phyloP scores from a whole-genome alignment of 2,329 filamentous ascomycete species.

The Penicillium sp. region DNA sequence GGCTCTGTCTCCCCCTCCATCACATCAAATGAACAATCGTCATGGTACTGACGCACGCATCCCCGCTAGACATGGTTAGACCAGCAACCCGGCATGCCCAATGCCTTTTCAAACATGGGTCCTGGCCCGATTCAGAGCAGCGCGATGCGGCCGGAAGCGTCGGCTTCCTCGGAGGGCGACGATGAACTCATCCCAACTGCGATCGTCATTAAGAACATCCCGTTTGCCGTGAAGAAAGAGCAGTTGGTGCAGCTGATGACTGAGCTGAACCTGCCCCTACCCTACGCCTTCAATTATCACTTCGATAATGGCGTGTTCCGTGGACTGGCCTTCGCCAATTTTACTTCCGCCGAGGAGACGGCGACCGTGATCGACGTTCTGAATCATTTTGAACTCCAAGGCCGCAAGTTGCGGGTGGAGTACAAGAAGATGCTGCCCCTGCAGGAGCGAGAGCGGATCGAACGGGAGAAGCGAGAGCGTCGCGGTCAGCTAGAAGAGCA shows the following conservation, averaged over 20 bases:
- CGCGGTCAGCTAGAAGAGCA: conserved; percentile 96
- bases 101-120: conserved; percentile 47
- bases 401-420: conserved; percentile 89
- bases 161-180: conserved; percentile 43
- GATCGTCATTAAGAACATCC: conserved; percentile 99
- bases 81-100: conserved; percentile 50
- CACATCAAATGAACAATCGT: neutral
- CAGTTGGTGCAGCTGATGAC: conserved; percentile 91
- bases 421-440: conserved; percentile 99
- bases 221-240: conserved; percentile 97
- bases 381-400: conserved; percentile 94
- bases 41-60: conserved; percentile 1
- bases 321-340: conserved; percentile 95
- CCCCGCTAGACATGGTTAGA: conserved; percentile 60
- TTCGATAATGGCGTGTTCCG: conserved; percentile 98
- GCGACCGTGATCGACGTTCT: conserved; percentile 86
- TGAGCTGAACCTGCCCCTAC: conserved; percentile 85
- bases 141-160: conserved; percentile 43
- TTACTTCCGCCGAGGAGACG: conserved; percentile 92
- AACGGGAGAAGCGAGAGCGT: conserved; percentile 93
- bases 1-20: neutral
- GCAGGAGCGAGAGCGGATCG: conserved; percentile 90
- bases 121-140: conserved; percentile 42
- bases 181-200: conserved; percentile 96
- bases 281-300: conserved; percentile 99